Evolutionary conservation across 345 rosid species (phyloP).

Genomic region (Melastoma malabathricum): DNA sequence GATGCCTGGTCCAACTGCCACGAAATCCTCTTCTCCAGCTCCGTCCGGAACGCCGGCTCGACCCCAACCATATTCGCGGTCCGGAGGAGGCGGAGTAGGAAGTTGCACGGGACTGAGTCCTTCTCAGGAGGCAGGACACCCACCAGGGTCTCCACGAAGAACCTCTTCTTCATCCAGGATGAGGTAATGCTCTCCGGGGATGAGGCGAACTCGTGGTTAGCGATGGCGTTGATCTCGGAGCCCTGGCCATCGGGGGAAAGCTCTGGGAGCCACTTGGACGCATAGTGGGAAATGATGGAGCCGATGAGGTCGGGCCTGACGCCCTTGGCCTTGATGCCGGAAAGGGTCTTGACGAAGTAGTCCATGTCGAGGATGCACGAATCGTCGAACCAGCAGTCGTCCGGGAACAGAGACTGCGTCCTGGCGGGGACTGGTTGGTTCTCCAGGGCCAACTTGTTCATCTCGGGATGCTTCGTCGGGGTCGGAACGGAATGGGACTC

Average conservation of each 20-base stretch:
- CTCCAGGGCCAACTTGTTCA: constrained; percentile 29
- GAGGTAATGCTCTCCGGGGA: constrained; percentile 52
- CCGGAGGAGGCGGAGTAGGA: constrained; percentile 73
- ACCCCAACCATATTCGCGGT: constrained; percentile 65
- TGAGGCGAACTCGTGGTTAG: constrained; percentile 8
- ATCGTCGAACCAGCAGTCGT: constrained; percentile 48
- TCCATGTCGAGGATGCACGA: constrained; percentile 70
- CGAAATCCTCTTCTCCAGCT: constrained; percentile 63
- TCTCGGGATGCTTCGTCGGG: constrained; percentile 1
- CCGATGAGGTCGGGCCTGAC: constrained; percentile 74
- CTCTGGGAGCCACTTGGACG: constrained; percentile 84
- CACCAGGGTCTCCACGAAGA: constrained; percentile 58
- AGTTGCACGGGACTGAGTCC: constrained; percentile 66
- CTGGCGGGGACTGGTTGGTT: constrained; percentile 23
- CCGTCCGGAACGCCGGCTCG: constrained; percentile 30
- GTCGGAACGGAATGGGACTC: no score
- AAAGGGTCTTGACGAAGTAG: constrained; percentile 59
- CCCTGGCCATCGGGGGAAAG: constrained; percentile 18
- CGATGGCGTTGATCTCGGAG: constrained; percentile 7
- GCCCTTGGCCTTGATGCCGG: constrained; percentile 63
- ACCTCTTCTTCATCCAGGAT: constrained; percentile 59
- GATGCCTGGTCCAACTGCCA: constrained; percentile 88
- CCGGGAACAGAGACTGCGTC: constrained; percentile 7
- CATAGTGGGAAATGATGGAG: constrained; percentile 64
- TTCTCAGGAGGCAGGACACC: constrained; percentile 79